A percentile compares a stretch with the other conserved stretches of the same genome.
These are phyloP conservation scores for Trichoderma koningii DNA, from an alignment of 2,329 filamentous ascomycete species.

Conservation along the genomic window DNA sequence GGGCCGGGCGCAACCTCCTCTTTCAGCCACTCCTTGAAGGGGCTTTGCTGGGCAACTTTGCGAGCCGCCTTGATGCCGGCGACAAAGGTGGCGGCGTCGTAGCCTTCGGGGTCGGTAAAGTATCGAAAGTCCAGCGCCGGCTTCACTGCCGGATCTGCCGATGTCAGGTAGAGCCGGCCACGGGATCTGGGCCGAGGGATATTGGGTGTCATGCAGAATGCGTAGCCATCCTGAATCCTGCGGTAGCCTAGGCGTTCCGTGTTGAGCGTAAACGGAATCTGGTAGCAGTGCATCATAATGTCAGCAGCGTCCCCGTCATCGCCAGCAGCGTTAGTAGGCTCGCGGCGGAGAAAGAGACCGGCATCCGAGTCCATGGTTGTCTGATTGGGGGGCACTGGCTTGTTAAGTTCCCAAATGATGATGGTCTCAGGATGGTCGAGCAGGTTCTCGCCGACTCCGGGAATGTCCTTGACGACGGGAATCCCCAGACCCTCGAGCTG, in stretches of 20 bases:
- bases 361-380: constrained; percentile 92
- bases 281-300: constrained; percentile 96
- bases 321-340: constrained; percentile 65
- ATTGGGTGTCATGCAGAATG: constrained; percentile 93
- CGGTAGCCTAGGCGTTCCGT: constrained; percentile 76
- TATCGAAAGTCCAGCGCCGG: constrained; percentile 86
- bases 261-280: constrained; percentile 89
- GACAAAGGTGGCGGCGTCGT: constrained; percentile 80
- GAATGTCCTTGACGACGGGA: constrained; percentile 57
- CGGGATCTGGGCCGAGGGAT: constrained; percentile 80
- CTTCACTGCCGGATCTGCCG: constrained; percentile 72
- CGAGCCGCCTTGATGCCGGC: constrained; percentile 77
- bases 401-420: constrained; percentile 76
- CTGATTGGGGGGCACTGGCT: constrained; percentile 72
- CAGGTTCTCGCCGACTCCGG: constrained; percentile 63
- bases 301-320: constrained; percentile 77
- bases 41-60: constrained; percentile 70
- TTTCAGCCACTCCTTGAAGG: constrained; percentile 83
- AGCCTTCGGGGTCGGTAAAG: constrained; percentile 83
- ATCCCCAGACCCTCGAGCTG: constrained; percentile 58
- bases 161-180: constrained; percentile 76
- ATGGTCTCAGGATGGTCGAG: constrained; percentile 63
- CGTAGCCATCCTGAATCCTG: constrained; percentile 66
- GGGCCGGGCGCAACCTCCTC: constrained; percentile 78
- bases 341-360: constrained; percentile 82